Evolutionary conservation across 2,329 filamentous ascomycete species (phyloP).

Genomic region (Ophiostoma sp.): DNA sequence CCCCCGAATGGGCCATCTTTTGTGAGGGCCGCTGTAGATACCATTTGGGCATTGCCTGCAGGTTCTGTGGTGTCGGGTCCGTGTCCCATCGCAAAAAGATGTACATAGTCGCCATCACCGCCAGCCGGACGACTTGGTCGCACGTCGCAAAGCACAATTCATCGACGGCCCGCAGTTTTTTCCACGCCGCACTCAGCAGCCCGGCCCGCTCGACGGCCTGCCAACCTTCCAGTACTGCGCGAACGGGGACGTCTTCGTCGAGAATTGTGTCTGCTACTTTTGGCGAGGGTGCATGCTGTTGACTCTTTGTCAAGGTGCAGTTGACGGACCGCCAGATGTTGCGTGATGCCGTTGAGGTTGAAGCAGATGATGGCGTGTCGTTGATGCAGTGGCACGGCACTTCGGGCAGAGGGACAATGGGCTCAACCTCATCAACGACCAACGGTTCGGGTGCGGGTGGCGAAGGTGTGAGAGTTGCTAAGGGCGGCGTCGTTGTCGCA

Average conservation of each 20-base stretch:
- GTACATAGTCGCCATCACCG: background rate
- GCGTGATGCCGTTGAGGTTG: background rate
- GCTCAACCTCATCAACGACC: background rate
- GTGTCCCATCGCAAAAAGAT: constrained; percentile 1
- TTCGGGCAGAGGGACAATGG: background rate
- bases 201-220: background rate
- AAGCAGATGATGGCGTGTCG: background rate
- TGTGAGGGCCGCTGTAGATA: constrained; percentile 2
- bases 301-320: background rate
- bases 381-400: background rate
- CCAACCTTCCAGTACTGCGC: background rate
- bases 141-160: constrained; percentile 2
- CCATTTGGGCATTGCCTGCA: background rate
- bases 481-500: background rate
- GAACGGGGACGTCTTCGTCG: background rate
- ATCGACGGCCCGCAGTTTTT: background rate
- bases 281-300: background rate
- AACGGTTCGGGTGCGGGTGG: background rate
- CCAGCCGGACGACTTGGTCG: background rate
- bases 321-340: background rate
- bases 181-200: background rate
- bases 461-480: background rate
- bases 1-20: background rate
- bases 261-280: background rate
- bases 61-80: background rate